phyloP scores from a whole-genome alignment of 140 eudicot genomes.

The Senecio squalidus region DNA sequence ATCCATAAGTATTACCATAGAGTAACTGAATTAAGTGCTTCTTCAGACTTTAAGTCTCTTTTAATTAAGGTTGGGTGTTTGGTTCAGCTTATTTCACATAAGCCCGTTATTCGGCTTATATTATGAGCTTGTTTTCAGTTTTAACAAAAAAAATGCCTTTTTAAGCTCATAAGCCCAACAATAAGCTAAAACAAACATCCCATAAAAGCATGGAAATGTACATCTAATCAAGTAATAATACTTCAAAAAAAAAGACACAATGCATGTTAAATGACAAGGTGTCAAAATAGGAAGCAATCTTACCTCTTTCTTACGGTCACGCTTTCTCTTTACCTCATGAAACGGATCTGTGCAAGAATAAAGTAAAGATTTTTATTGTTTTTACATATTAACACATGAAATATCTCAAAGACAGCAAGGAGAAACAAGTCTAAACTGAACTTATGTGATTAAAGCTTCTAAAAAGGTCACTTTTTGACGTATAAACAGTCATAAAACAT shows the following conservation, averaged over 20 bases:
- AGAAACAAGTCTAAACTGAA: neutral
- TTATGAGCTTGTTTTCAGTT: too few relatives aligned
- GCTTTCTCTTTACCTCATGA: constrained; percentile 82
- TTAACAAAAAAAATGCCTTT: too few relatives aligned
- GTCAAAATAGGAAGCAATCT: neutral
- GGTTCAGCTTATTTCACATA: too few relatives aligned
- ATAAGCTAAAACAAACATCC: too few relatives aligned
- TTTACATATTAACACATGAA: neutral
- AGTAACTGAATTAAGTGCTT: neutral
- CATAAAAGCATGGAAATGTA: neutral
- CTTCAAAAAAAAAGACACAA: neutral
- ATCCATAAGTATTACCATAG: neutral
- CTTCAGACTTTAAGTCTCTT: neutral
- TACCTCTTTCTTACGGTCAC: constrained; percentile 79
- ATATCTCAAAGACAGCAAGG: neutral
- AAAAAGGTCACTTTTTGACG: constrained; percentile 3
- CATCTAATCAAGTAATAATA: neutral
- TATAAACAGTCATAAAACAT: neutral
- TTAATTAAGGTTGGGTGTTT: too few relatives aligned
- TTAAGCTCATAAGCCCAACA: too few relatives aligned
- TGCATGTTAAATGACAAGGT: neutral
- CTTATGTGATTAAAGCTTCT: neutral
- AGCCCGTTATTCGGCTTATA: too few relatives aligned
- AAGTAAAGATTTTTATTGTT: neutral
- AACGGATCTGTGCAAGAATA: constrained; percentile 56